Evolutionary conservation across 2,329 filamentous ascomycete genomes (phyloP).

Genomic region (Tolypocladium nubicola): DNA sequence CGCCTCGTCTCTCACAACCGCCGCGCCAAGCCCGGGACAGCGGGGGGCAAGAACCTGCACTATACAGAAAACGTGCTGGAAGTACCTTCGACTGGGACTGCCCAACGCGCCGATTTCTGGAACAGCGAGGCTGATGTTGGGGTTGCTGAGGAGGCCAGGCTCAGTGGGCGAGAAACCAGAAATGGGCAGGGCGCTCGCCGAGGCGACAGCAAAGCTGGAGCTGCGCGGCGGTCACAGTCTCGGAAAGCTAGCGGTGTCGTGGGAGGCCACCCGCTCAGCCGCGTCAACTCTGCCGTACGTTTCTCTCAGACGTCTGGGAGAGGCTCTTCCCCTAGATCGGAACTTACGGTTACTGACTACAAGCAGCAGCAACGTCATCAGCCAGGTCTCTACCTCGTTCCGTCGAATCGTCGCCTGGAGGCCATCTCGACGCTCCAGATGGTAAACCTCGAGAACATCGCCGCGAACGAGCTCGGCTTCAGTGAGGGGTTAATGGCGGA

Average conservation of each 20-base stretch:
- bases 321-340: slow-evolving; percentile 17
- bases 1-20: slow-evolving; percentile 88
- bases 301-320: slow-evolving; percentile 17
- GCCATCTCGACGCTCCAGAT: slow-evolving; percentile 69
- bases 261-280: slow-evolving; percentile 30
- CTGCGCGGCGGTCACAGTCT: slow-evolving; percentile 40
- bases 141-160: slow-evolving; percentile 32
- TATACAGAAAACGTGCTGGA: slow-evolving; percentile 87
- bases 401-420: slow-evolving; percentile 47
- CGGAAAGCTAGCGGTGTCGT: slow-evolving; percentile 40
- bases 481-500: slow-evolving; percentile 87
- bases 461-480: slow-evolving; percentile 75
- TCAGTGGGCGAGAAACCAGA: slow-evolving; percentile 39
- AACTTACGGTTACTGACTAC: slow-evolving; percentile 21
- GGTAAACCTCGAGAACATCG: slow-evolving; percentile 85
- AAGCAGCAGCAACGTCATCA: slow-evolving; percentile 24
- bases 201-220: slow-evolving; percentile 41
- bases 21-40: slow-evolving; percentile 54
- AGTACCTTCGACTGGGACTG: slow-evolving; percentile 26
- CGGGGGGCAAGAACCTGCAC: slow-evolving; percentile 81
- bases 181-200: slow-evolving; percentile 39
- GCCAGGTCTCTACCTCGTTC: slow-evolving; percentile 41
- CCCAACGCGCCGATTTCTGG: slow-evolving; percentile 48
- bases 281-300: slow-evolving; percentile 37
- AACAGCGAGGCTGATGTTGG: slow-evolving; percentile 65